These are phyloP conservation scores for Streptanthus diversifolius DNA, from an alignment of 345 rosid genomes.

Conservation along the genomic window DNA sequence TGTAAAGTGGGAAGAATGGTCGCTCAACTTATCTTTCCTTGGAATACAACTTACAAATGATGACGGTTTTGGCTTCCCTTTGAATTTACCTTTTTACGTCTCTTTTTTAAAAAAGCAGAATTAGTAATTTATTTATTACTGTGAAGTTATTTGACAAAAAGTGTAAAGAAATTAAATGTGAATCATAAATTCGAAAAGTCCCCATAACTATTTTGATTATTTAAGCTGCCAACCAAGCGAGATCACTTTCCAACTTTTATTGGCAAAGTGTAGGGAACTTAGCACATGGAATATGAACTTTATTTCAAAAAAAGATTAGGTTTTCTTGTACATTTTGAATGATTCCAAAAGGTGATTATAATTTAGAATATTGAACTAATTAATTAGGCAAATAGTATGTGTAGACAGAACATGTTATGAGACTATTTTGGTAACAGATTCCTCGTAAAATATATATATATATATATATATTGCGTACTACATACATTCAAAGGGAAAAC, in stretches of 20 bases:
- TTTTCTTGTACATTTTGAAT: conserved; percentile 3
- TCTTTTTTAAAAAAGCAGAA: background rate
- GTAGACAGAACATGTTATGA: background rate
- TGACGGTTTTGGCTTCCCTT: conserved; percentile 30
- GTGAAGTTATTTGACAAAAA: background rate
- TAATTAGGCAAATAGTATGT: background rate
- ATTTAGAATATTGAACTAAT: conserved; percentile 4
- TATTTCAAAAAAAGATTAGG: conserved; percentile 24
- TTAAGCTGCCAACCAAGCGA: conserved; percentile 35
- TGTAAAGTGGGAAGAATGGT: conserved; percentile 18
- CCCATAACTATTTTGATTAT: conserved; percentile 9
- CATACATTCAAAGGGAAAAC: background rate
- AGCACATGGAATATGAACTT: conserved; percentile 29
- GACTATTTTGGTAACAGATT: background rate
- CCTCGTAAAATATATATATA: background rate
- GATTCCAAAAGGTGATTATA: conserved; percentile 24
- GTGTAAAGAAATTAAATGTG: background rate
- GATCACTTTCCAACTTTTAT: conserved; percentile 34
- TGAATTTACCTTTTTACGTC: conserved; percentile 31
- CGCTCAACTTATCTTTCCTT: conserved; percentile 31
- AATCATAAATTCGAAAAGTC: background rate
- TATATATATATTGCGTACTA: background rate
- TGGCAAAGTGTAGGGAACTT: conserved; percentile 17
- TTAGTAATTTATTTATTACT: background rate
- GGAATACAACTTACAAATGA: conserved; percentile 35